phyloP scores from a whole-genome alignment of 1,139 yeast genomes.

The Suhomyces bribrorum region DNA sequence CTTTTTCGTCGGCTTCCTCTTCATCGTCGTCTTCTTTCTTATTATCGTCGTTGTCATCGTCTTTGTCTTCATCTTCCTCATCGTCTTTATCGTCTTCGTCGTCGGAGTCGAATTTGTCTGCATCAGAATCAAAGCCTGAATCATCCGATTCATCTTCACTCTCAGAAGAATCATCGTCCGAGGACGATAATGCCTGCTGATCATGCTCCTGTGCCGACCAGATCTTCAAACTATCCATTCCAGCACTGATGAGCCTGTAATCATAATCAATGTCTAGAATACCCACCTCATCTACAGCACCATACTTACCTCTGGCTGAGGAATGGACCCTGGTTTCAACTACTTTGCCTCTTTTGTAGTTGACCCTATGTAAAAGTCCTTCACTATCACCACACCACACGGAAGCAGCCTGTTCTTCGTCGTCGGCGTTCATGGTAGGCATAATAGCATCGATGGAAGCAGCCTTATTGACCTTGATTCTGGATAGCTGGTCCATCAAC shows the following conservation, averaged over 20 bases:
- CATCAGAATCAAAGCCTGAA: constrained; percentile 7
- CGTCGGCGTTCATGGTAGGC: constrained; percentile 73
- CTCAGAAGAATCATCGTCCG: constrained; percentile 7
- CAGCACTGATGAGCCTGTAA: constrained; percentile 76
- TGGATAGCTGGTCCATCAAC: constrained; percentile 75
- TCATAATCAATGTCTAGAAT: constrained; percentile 76
- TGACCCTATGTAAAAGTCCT: constrained; percentile 71
- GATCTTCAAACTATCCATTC: constrained; percentile 76
- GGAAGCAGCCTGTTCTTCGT: constrained; percentile 47
- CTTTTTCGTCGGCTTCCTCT: constrained; percentile 17
- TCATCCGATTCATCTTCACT: constrained; percentile 3
- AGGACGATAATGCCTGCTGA: constrained; percentile 15
- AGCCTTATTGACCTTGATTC: constrained; percentile 68
- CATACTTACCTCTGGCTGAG: constrained; percentile 41
- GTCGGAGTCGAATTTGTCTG: constrained; percentile 8
- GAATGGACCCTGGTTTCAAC: constrained; percentile 71
- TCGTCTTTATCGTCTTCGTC: constrained; percentile 17
- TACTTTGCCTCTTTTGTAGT: constrained; percentile 63
- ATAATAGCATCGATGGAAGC: constrained; percentile 80
- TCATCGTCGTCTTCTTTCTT: constrained; percentile 12
- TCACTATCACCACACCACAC: constrained; percentile 87
- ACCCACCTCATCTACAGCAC: constrained; percentile 61
- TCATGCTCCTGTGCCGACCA: constrained; percentile 51
- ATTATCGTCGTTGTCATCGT: constrained; percentile 13
- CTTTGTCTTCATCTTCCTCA: constrained; percentile 15